These are phyloP conservation scores for Pichia thaimueangensis DNA, from an alignment of 805 yeast genomes.

Conservation along the genomic window DNA sequence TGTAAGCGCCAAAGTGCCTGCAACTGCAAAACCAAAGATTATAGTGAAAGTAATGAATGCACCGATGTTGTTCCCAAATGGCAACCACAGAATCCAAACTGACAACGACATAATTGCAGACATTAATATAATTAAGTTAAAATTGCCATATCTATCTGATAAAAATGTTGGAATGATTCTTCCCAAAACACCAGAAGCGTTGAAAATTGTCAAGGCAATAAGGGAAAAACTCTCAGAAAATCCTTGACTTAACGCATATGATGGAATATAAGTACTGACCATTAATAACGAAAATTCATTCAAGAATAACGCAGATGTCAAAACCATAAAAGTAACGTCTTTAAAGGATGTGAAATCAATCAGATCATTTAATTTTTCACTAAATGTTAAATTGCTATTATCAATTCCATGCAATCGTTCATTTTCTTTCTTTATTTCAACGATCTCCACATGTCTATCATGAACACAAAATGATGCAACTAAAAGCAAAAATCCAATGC, in stretches of 20 bases:
- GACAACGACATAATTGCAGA: slow-evolving; percentile 38
- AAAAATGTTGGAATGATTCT: slow-evolving; percentile 39
- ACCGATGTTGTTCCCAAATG: slow-evolving; percentile 43
- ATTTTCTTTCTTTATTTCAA: slow-evolving; percentile 12
- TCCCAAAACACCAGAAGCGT: slow-evolving; percentile 39
- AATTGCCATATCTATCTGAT: slow-evolving; percentile 41
- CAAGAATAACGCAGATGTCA: slow-evolving; percentile 38
- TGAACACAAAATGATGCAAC: slow-evolving; percentile 30
- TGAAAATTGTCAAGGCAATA: slow-evolving; percentile 39
- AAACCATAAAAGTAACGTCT: slow-evolving; percentile 36
- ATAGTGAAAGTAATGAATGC: slow-evolving; percentile 48
- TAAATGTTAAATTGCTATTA: background rate
- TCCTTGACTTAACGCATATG: slow-evolving; percentile 50
- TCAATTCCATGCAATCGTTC: no score
- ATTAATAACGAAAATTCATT: slow-evolving; percentile 49
- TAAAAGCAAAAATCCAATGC: slow-evolving; percentile 31
- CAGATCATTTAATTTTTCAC: slow-evolving; percentile 21
- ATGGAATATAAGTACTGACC: slow-evolving; percentile 47
- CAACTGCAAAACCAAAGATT: slow-evolving; percentile 51
- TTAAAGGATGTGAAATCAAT: slow-evolving; percentile 35
- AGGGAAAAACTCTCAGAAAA: slow-evolving; percentile 36
- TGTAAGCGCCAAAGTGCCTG: slow-evolving; percentile 56
- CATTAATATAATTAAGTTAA: slow-evolving; percentile 34
- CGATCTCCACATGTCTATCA: slow-evolving; percentile 24
- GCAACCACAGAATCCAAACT: slow-evolving; percentile 53